Base-by-base conservation (phyloP, 1,284 basidiomycete genomes). In the Bondarzewia mesenterica region DNA sequence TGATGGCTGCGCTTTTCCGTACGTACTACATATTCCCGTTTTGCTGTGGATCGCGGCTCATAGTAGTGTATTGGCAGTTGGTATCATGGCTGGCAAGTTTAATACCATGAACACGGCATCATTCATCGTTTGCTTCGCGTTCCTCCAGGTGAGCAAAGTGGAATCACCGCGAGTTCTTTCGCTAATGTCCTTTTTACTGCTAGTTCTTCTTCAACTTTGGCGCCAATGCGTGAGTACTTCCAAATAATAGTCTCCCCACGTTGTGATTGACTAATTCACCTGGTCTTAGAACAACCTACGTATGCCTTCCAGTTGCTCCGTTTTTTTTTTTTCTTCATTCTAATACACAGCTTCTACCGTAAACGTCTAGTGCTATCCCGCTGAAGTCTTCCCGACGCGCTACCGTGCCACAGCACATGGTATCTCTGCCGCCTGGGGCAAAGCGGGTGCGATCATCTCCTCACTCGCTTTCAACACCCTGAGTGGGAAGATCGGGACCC, bases 361-460 rank as follows among this genome's bases (percentile, higher is more conserved):
- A 15, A 22, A 71, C 46, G 58, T 70, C 12, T 50, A 77, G 74
- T 76, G 74, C 58, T 82, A 81, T 60, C 88, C 89, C n/a, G 85
- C 82, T 7, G 87, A 91, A 69, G 79, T 85, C n/a, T 93, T 93
- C 79, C 90, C 91, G 1, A 93, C 91, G 1, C 75, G 85, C 27
- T 90, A 84, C 70, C 74, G 82, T 46, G 85, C 85, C 5, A 82
- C 81, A 48, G 87, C 85, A 5, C 89, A 92, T 64, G 89, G 90
- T 50, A 75, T 27, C 12, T 51, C 36, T 39, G 55, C 18, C 37
- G 49, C 5, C 18, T 54, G 5, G 48, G 55, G n/a, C 44, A 56
- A 92, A 66, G 71, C 73, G 3, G 89, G 89, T 38, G 89, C 89
- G 5, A 91, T 93, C 68, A 73, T 93, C 52, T 85, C 86, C 32